Conservation (phyloP, 148 eudicot species). For the Pharnaceum exiguum region DNA sequence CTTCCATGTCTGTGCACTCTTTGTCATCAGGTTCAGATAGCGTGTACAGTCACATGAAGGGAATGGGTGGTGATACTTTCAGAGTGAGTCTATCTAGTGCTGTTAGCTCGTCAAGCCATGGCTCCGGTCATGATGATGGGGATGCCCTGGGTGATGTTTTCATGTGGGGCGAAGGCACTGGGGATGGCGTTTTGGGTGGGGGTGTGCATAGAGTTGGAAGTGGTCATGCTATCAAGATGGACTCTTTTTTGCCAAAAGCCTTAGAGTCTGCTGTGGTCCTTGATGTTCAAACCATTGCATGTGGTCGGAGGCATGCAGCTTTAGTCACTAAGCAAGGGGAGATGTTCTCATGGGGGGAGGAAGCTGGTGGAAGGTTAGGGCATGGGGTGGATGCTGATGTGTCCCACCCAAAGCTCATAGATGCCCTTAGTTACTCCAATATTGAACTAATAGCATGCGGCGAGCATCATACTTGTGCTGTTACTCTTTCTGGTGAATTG, state of each 20-base stretch:
- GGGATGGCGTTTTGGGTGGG: constrained; percentile 85
- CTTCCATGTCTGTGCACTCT: constrained; percentile 71
- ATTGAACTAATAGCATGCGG: constrained; percentile 97
- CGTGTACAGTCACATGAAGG: constrained; percentile 72
- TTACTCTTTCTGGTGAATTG: constrained; percentile 87
- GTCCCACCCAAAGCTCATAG: constrained; percentile 86
- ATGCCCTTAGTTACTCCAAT: constrained; percentile 72
- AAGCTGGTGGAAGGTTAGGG: constrained; percentile 85
- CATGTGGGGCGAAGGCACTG: constrained; percentile 94
- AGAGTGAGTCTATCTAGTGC: constrained; percentile 96
- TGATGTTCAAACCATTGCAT: constrained; percentile 96
- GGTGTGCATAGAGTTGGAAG: constrained; percentile 61
- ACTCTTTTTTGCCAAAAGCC: constrained; percentile 84
- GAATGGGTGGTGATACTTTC: constrained; percentile 69
- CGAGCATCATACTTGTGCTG: constrained; percentile 93
- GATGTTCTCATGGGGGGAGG: constrained; percentile 98
- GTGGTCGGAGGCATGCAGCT: constrained; percentile 90
- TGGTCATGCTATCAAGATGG: constrained; percentile 49
- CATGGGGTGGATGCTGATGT: constrained; percentile 97
- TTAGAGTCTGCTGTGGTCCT: constrained; percentile 93
- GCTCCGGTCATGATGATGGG: constrained; percentile 97
- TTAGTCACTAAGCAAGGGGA: constrained; percentile 96
- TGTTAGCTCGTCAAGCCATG: constrained; percentile 97
- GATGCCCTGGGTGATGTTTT: constrained; percentile 95
- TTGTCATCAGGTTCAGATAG: constrained; percentile 87